A percentile compares a stretch with the other conserved stretches of the same genome.
These are phyloP conservation scores for Gremmenia infestans DNA, from an alignment of 2,329 filamentous ascomycete genomes.

Conservation along the genomic window DNA sequence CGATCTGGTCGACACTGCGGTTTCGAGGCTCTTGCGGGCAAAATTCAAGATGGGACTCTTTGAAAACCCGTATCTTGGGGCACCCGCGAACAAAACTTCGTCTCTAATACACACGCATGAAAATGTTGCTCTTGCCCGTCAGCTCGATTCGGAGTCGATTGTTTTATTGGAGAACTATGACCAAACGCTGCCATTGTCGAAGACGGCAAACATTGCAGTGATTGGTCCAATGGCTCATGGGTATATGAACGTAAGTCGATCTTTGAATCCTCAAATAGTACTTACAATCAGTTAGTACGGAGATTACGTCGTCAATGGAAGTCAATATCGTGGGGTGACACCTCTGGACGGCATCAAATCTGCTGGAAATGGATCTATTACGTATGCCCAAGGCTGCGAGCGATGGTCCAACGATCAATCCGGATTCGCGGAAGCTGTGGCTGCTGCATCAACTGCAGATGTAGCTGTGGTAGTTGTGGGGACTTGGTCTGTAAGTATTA, in stretches of 20 bases:
- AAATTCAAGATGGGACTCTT: conserved; percentile 70
- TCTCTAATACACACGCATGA: conserved; percentile 61
- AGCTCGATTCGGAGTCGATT: conserved; percentile 74
- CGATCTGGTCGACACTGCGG: conserved; percentile 58
- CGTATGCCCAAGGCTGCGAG: conserved; percentile 66
- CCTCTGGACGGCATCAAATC: conserved; percentile 64
- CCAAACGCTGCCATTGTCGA: conserved; percentile 58
- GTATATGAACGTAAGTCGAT: conserved; percentile 56
- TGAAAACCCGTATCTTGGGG: conserved; percentile 61
- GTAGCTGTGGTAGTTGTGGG: conserved; percentile 70
- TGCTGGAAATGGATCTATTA: conserved; percentile 54
- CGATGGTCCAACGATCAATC: conserved; percentile 67
- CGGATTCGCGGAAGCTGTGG: conserved; percentile 61
- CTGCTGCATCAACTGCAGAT: conserved; percentile 60
- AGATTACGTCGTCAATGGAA: conserved; percentile 65
- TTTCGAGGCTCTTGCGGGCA: conserved; percentile 57
- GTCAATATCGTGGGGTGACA: conserved; percentile 61
- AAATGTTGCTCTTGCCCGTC: conserved; percentile 64
- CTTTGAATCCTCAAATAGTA: neutral
- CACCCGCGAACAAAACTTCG: conserved; percentile 48
- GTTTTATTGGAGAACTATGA: conserved; percentile 75
- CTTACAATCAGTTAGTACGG: conserved; percentile 49
- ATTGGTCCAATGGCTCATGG: conserved; percentile 72
- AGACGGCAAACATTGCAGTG: conserved; percentile 63
- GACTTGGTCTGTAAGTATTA: conserved; percentile 53